Conservation (phyloP, 2,329 filamentous ascomycete genomes). For the Sporothrix brasiliensis region DNA sequence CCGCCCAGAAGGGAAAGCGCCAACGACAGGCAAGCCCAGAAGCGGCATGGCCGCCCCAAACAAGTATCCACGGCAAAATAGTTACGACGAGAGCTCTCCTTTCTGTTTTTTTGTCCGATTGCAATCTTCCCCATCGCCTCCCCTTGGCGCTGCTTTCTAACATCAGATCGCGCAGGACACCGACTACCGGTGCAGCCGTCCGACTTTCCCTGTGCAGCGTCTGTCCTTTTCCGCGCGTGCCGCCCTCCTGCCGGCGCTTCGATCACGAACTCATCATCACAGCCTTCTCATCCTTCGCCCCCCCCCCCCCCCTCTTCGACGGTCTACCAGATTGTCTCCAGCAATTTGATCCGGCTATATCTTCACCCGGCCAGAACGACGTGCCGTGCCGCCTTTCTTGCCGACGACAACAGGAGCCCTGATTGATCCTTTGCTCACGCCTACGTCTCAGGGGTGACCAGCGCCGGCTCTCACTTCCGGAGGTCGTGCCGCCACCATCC, state of each 20-base stretch:
- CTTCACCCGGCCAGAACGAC: neutral
- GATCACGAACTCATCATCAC: conserved; percentile 10
- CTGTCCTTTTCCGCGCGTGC: neutral
- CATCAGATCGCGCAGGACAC: neutral
- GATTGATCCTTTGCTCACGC: neutral
- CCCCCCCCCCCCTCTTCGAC: neutral
- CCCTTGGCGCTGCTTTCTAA: neutral
- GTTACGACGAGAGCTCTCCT: conserved; percentile 8
- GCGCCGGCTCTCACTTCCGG: conserved; percentile 16
- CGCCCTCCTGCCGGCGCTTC: conserved; percentile 2
- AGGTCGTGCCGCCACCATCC: conserved; percentile 7
- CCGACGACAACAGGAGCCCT: neutral
- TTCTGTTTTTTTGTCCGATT: neutral
- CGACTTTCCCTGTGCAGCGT: neutral
- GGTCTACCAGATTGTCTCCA: neutral
- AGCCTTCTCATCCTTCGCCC: neutral
- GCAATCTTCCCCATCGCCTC: neutral
- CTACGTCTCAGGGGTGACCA: neutral
- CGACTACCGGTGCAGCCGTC: neutral
- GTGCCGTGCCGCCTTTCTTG: neutral
- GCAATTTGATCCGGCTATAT: neutral
- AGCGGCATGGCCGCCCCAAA: conserved; percentile 18
- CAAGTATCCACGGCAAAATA: conserved; percentile 19
- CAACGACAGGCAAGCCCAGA: conserved; percentile 19
- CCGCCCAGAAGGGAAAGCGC: conserved; percentile 29